Conservation (phyloP, 257 asterid species). For the Echites panduratus region DNA sequence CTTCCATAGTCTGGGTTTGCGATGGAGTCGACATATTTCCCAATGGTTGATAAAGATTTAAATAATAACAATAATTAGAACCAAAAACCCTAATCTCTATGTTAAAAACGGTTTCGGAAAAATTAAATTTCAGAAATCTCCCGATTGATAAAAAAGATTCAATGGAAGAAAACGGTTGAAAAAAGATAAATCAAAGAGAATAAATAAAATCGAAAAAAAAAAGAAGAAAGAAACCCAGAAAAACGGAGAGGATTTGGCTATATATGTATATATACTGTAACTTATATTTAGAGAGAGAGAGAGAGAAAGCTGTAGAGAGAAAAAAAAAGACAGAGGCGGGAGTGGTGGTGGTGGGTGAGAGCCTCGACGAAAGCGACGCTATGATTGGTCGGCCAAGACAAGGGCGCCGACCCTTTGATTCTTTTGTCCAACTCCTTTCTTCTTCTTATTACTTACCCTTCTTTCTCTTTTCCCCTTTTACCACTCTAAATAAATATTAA, state of each 20-base stretch:
- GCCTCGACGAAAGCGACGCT: constrained; percentile 15
- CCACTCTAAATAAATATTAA: too few relatives aligned
- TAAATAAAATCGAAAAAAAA: neutral
- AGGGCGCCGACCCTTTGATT: constrained; percentile 34
- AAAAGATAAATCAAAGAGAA: neutral
- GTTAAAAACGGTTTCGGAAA: neutral
- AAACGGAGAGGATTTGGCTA: neutral
- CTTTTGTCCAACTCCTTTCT: constrained; percentile 7
- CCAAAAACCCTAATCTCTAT: constrained; percentile 10
- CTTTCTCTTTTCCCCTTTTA: neutral
- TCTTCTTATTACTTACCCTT: neutral
- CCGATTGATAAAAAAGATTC: constrained; percentile 26
- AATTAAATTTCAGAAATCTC: constrained; percentile 17
- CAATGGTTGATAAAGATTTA: neutral
- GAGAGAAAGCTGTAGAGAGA: neutral
- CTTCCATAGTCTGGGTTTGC: constrained; percentile 13
- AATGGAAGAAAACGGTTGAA: constrained; percentile 22
- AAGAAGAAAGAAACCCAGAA: neutral
- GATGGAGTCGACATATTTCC: constrained; percentile 4
- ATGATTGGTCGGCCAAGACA: constrained; percentile 39
- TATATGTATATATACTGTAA: neutral
- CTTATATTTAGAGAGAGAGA: neutral
- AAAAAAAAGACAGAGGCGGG: neutral
- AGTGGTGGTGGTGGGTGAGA: neutral
- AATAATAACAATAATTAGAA: neutral